Conservation (phyloP, 2,329 filamentous ascomycete genomes). For the Pseudogymnoascus sp. region DNA sequence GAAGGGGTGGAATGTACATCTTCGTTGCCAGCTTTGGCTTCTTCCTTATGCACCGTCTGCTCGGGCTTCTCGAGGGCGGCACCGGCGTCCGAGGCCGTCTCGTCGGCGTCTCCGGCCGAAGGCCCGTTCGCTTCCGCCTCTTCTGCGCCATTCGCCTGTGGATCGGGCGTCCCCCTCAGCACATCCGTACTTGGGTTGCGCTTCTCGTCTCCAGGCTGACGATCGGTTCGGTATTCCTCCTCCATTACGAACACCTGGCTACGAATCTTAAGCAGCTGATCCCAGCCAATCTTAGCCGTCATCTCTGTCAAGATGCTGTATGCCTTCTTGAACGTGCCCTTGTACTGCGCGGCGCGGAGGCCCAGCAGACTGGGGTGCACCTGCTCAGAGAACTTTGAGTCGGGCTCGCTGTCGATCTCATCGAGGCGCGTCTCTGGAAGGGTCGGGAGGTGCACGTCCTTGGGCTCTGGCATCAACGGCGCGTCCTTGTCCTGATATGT, state of each 20-base stretch:
- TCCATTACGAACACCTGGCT: conserved; percentile 99
- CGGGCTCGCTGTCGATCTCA: conserved; percentile 88
- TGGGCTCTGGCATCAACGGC: conserved; percentile 86
- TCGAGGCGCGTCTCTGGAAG: conserved; percentile 84
- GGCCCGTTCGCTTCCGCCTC: conserved; percentile 24
- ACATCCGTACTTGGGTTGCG: conserved; percentile 74
- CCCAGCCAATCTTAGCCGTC: conserved; percentile 95
- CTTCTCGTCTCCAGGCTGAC: conserved; percentile 53
- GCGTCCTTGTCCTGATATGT: conserved; percentile 98
- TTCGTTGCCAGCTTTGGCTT: conserved; percentile 67
- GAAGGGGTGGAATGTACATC: conserved; percentile 42
- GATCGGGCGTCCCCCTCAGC: conserved; percentile 62
- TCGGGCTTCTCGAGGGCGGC: conserved; percentile 64
- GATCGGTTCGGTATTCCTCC: conserved; percentile 91
- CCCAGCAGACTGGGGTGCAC: conserved; percentile 82
- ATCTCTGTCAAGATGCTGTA: conserved; percentile 93
- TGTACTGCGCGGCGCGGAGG: conserved; percentile 80
- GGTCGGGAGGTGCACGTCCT: conserved; percentile 78
- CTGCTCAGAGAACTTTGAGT: conserved; percentile 71
- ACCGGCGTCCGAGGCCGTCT: conserved; percentile 11
- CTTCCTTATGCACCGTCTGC: conserved; percentile 68
- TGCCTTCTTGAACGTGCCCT: conserved; percentile 90
- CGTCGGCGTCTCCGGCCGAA: conserved; percentile 20
- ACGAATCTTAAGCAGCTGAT: conserved; percentile 85
- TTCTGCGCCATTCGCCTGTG: conserved; percentile 35